phyloP scores from a whole-genome alignment of 495 filamentous ascomycete species.

The Symbiotaphrina buchneri region DNA sequence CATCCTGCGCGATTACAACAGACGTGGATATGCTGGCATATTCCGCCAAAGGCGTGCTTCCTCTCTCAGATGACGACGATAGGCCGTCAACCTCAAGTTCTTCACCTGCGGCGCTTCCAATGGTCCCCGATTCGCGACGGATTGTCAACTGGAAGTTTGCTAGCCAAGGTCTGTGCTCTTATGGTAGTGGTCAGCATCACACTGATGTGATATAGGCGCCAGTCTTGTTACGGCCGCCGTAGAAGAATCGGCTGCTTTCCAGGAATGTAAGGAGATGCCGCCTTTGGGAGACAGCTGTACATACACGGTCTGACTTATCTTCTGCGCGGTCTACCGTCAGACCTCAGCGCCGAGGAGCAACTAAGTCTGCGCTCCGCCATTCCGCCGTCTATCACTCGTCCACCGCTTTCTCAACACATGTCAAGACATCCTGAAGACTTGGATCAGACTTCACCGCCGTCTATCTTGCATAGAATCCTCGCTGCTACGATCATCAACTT shows the following conservation, averaged over 20 bases:
- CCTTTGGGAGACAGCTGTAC: constrained; percentile 39
- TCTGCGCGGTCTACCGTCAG: constrained; percentile 35
- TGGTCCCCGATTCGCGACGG: constrained; percentile 6
- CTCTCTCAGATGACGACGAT: no score
- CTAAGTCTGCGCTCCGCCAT: constrained; percentile 21
- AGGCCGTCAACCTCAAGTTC: no score
- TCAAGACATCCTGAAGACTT: constrained; percentile 1
- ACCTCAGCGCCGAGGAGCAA: constrained; percentile 26
- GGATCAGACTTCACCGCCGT: constrained; percentile 8
- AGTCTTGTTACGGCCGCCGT: constrained; percentile 14
- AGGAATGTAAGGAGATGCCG: constrained; percentile 8
- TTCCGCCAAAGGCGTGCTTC: no score
- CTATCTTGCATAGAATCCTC: constrained; percentile 32
- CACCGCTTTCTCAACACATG: constrained; percentile 4
- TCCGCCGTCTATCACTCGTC: constrained; percentile 13
- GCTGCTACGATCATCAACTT: constrained; percentile 29
- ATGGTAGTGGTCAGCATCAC: neutral
- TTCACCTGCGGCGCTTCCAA: neutral
- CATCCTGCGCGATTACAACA: constrained; percentile 2
- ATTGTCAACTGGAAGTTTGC: constrained; percentile 23
- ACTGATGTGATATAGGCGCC: constrained; percentile 9
- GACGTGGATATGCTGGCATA: constrained; percentile 5
- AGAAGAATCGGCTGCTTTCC: constrained; percentile 12
- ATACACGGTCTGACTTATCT: constrained; percentile 42
- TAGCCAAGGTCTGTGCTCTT: constrained; percentile 14